Evolutionary conservation across 2,329 filamentous ascomycete genomes (phyloP), one percentile per base, ranked within the genome.

Genomic region (Xylariales sp.): DNA sequence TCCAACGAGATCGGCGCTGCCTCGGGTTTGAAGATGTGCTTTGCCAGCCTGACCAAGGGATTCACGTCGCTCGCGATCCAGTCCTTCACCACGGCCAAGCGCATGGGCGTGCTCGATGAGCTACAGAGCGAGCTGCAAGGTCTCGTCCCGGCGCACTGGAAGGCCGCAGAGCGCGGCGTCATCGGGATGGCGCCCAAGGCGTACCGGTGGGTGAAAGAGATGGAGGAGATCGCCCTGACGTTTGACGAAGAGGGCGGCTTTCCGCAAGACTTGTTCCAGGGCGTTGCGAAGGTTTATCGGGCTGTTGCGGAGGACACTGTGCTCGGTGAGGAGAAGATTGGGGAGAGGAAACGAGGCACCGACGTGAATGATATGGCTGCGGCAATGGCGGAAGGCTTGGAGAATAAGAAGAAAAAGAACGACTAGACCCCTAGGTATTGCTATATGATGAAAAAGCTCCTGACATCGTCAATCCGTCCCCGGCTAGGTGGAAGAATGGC

Each of bases 181-280:
- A 81, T 85, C 3, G 81, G 78, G 14, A 91, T 93, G 86, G 84
- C 90, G 30, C 87, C 89, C 7, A 94, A 94, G 80, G 91, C 92
- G 18, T 93, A 93, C 77, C 83, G 92, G 10, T 94, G 91, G 91
- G 89, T 93, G 0, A 82, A 84, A 41, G 91, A 94, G 82, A 93
- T 94, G 91, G 85, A 89, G 72, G 89, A 94, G 82, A 93, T 94
- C 75, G 87, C 86, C 3, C 81, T 85, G 65, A 91, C 90, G 3
- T 90, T 93, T 76, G 80, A 80, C 6, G 85, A 87, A 49, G 89
- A 91, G 62, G 90, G 89, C 0, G 90, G 90, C 0, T 92, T 91
- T 76, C 79, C 79, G 4, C 78, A 78, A 10, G 80, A 82, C 30
- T 78, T 90, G 32, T 92, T 92, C 72, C 77, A 80, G 12, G 86